Evolutionary conservation across 257 asterid species (phyloP).

Genomic region (Rhazya stricta): DNA sequence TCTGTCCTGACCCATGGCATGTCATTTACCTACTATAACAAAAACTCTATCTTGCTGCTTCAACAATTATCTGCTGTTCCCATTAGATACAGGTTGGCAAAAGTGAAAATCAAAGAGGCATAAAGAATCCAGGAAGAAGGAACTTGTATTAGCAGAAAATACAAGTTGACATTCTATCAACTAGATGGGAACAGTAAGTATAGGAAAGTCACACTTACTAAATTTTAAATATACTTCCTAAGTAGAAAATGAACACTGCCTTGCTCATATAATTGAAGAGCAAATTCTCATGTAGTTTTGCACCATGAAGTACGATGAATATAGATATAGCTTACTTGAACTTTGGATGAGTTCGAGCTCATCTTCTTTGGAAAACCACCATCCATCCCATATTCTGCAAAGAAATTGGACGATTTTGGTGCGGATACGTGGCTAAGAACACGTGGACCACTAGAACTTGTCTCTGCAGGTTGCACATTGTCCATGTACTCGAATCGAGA

Average conservation of each 20-base stretch:
- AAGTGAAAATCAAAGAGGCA: neutral
- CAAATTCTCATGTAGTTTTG: neutral
- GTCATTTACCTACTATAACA: neutral
- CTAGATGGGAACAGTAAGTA: neutral
- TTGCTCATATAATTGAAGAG: neutral
- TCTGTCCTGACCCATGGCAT: neutral
- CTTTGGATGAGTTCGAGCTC: constrained; percentile 60
- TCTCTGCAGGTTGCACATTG: constrained; percentile 62
- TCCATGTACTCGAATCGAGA: constrained; percentile 89
- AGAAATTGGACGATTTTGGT: constrained; percentile 59
- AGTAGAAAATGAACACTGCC: neutral
- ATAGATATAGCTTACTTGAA: constrained; percentile 46
- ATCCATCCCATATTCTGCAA: constrained; percentile 91
- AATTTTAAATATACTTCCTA: neutral
- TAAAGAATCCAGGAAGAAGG: neutral
- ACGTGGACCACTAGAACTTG: constrained; percentile 57
- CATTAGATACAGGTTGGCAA: neutral
- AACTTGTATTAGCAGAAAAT: neutral
- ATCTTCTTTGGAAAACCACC: constrained; percentile 73
- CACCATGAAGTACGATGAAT: neutral
- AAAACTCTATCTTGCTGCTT: neutral
- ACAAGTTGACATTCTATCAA: neutral
- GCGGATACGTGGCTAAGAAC: constrained; percentile 62
- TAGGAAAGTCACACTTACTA: neutral
- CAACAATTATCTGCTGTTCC: neutral